Conservation (phyloP, 2,329 filamentous ascomycete genomes). For the Penicillium sp. region DNA sequence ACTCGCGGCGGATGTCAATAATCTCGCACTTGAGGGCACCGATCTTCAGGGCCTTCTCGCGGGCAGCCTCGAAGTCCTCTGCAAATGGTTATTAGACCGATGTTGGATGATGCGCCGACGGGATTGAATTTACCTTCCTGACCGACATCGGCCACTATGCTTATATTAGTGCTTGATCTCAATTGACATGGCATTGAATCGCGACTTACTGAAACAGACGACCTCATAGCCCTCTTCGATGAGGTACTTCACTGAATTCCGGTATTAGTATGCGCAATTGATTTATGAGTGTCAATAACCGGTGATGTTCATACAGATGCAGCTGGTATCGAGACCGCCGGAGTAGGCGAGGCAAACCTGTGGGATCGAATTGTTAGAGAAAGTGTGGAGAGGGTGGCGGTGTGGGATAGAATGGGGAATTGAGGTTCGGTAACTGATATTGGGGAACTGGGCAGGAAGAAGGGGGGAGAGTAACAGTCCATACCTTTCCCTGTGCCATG, state of each 20-base stretch:
- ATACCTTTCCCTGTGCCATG: conserved; percentile 24
- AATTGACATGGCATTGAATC: neutral
- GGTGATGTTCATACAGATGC: conserved; percentile 40
- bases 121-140: conserved; percentile 47
- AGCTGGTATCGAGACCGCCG: conserved; percentile 53
- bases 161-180: conserved; percentile 10
- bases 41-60: conserved; percentile 62
- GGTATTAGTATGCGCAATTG: conserved; percentile 16
- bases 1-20: conserved; percentile 60
- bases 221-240: conserved; percentile 50
- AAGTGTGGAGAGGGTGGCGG: conserved; percentile 11
- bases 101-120: neutral
- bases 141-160: conserved; percentile 58
- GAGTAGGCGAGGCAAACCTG: conserved; percentile 34
- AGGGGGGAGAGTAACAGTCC: neutral
- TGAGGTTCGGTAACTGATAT: neutral
- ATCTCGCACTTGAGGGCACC: conserved; percentile 59
- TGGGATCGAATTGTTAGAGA: conserved; percentile 12
- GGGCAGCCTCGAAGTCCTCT: conserved; percentile 65
- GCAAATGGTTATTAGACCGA: conserved; percentile 7
- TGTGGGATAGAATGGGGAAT: conserved; percentile 6
- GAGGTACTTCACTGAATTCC: conserved; percentile 34
- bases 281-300: conserved; percentile 5
- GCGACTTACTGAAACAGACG: conserved; percentile 49
- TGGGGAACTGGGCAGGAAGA: too few species aligned